Percentiles rank a stretch among this genome's conserved stretches.
Conservation (phyloP, 192 early-diverging fungal genomes). For the Coemansia sp. region DNA sequence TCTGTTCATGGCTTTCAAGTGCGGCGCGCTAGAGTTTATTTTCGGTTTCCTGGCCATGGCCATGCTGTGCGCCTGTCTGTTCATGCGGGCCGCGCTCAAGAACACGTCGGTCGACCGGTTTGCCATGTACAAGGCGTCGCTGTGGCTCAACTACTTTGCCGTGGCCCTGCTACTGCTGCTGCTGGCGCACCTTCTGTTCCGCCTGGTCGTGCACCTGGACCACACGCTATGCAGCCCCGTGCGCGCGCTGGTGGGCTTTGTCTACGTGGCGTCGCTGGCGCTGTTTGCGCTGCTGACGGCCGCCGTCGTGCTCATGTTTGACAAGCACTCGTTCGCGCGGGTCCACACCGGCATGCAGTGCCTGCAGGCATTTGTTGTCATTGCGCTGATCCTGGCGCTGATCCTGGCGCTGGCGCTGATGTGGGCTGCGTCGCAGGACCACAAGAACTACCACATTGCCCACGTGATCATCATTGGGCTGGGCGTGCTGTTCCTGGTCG, state of each 20-base stretch:
- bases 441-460: constrained; percentile 37
- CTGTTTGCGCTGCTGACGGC: constrained; percentile 37
- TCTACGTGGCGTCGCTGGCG: constrained; percentile 15
- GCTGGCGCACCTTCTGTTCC: constrained; percentile 36
- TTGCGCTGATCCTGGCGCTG: constrained; percentile 23
- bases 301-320: constrained; percentile 38
- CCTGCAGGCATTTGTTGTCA: constrained; percentile 38
- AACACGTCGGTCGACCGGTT: constrained; percentile 11
- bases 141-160: constrained; percentile 47
- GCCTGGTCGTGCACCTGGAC: constrained; percentile 37
- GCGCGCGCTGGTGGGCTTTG: constrained; percentile 24
- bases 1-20: constrained; percentile 36
- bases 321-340: constrained; percentile 22
- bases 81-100: constrained; percentile 25
- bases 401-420: constrained; percentile 13
- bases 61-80: constrained; percentile 27
- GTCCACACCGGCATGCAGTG: constrained; percentile 39
- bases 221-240: constrained; percentile 27
- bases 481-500: constrained; percentile 19
- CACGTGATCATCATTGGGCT: constrained; percentile 38
- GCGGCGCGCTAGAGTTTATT: constrained; percentile 38
- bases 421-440: constrained; percentile 34
- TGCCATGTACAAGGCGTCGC: constrained; percentile 36
- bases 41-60: constrained; percentile 35
- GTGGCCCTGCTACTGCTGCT: constrained; percentile 26